Evolutionary conservation across 1,139 yeast genomes (phyloP).

Genomic region (Taphrina wiesneri): DNA sequence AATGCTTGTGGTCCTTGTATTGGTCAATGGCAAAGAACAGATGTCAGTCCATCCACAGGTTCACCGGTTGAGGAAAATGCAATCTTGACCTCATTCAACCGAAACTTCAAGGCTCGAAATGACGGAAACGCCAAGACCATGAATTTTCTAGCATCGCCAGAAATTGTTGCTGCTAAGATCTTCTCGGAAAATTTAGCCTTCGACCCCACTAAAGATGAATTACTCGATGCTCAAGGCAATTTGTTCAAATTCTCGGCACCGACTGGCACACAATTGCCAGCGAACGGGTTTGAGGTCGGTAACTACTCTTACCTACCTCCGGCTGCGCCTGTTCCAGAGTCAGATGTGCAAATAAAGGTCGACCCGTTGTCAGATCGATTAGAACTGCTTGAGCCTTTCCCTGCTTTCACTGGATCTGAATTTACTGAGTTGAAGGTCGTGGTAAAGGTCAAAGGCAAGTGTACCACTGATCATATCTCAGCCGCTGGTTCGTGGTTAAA

Average conservation of each 20-base stretch:
- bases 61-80: conserved; percentile 56
- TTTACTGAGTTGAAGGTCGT: conserved; percentile 65
- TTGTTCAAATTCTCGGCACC: conserved; percentile 76
- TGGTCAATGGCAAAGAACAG: conserved; percentile 96
- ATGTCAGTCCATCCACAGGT: conserved; percentile 51
- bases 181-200: conserved; percentile 86
- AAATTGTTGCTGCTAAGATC: conserved; percentile 93
- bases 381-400: conserved; percentile 85
- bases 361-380: conserved; percentile 77
- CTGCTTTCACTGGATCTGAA: conserved; percentile 83
- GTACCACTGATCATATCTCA: conserved; percentile 97
- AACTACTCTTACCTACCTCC: conserved; percentile 71
- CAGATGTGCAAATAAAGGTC: conserved; percentile 68
- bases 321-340: conserved; percentile 64
- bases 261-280: conserved; percentile 80
- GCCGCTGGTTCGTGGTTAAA: conserved; percentile 99
- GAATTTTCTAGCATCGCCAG: conserved; percentile 96
- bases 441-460: conserved; percentile 92
- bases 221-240: conserved; percentile 64
- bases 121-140: conserved; percentile 96
- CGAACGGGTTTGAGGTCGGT: conserved; percentile 76
- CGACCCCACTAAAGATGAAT: conserved; percentile 81
- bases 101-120: conserved; percentile 95
- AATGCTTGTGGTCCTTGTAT: conserved; percentile 99
- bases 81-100: conserved; percentile 90